phyloP scores from a whole-genome alignment of 352 stramenopile species.

The Pythium dissotocum region DNA sequence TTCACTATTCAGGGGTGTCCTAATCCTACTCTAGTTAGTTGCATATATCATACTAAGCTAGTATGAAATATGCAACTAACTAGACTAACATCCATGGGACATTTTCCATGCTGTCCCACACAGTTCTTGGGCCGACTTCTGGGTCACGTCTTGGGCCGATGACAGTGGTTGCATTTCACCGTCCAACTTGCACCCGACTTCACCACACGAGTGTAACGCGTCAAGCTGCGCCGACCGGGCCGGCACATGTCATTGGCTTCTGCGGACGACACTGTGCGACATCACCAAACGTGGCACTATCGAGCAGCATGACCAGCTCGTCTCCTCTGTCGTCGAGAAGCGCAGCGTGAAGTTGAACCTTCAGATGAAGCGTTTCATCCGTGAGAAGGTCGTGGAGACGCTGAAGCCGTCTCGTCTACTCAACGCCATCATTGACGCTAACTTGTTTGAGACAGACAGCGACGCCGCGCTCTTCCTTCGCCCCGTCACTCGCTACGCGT shows the following conservation, averaged over 20 bases:
- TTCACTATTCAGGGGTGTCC: too few relatives aligned
- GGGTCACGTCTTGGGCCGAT: too few relatives aligned
- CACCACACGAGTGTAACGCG: background rate
- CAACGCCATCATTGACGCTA: slow-evolving; percentile 5
- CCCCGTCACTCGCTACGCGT: background rate
- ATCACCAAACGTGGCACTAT: background rate
- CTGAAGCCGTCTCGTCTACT: slow-evolving; percentile 4
- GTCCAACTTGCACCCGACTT: too few relatives aligned
- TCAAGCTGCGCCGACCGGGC: background rate
- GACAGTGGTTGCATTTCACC: too few relatives aligned
- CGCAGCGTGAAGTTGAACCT: background rate
- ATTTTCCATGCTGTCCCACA: too few relatives aligned
- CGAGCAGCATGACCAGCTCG: background rate
- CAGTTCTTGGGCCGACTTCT: too few relatives aligned
- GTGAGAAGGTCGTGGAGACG: background rate
- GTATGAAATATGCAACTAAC: too few relatives aligned
- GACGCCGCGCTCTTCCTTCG: background rate
- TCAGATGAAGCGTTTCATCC: slow-evolving; percentile 11
- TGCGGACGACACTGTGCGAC: background rate
- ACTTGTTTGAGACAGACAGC: background rate
- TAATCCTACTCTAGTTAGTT: too few relatives aligned
- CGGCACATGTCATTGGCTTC: background rate
- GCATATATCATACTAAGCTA: too few relatives aligned
- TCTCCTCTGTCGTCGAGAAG: background rate
- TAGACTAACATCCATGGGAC: too few relatives aligned